phyloP scores from a whole-genome alignment of 2,329 filamentous ascomycete genomes.

The Trichoderma gracile region DNA sequence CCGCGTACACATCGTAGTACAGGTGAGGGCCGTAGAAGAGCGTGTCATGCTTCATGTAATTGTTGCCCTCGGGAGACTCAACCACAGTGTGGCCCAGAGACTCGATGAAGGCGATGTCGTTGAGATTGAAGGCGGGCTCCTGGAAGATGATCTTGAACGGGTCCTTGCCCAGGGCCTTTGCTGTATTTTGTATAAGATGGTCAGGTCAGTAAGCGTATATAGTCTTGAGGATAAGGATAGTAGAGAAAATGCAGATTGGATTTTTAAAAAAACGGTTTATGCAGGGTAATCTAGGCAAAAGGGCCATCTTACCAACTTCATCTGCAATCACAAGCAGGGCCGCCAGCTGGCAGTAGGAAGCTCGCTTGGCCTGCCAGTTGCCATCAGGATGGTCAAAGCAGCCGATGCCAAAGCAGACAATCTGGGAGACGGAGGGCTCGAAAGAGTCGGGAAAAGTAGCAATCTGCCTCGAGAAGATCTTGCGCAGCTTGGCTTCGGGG shows the following conservation, averaged over 20 bases:
- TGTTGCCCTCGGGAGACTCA: constrained; percentile 55
- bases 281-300: no score
- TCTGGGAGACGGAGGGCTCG: constrained; percentile 32
- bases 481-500: neutral
- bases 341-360: constrained; percentile 53
- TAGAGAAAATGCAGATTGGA: neutral
- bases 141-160: constrained; percentile 51
- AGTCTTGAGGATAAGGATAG: neutral
- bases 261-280: constrained; percentile 11
- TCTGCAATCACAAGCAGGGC: constrained; percentile 52
- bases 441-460: neutral
- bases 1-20: constrained; percentile 55
- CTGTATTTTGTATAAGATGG: neutral
- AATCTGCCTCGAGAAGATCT: neutral
- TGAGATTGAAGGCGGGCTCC: constrained; percentile 53
- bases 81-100: constrained; percentile 45
- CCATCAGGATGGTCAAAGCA: constrained; percentile 54
- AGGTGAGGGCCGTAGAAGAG: constrained; percentile 65
- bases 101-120: constrained; percentile 53
- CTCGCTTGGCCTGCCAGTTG: constrained; percentile 47
- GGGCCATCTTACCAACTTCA: constrained; percentile 40
- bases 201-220: neutral
- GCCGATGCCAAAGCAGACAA: constrained; percentile 57
- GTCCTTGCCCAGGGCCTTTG: neutral
- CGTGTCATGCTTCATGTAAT: constrained; percentile 48